Conservation (phyloP, 129 eudicot genomes). For the Cynara cardunculus region DNA sequence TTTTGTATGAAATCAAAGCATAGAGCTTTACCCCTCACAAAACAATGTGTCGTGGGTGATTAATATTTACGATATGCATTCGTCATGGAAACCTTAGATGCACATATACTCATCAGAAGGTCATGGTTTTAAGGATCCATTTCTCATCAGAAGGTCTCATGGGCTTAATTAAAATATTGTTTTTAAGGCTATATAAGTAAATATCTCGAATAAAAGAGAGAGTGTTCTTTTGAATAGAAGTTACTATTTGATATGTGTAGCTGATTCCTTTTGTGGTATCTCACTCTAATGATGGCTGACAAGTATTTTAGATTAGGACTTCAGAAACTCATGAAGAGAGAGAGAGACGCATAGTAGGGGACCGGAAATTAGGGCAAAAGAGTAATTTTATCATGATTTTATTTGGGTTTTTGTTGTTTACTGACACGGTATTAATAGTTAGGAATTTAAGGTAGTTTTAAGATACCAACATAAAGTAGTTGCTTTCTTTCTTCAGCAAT, state of each 20-base stretch:
- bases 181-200: no score
- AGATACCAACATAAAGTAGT: background rate
- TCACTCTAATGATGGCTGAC: background rate
- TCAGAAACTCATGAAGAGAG: background rate
- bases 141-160: no score
- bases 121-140: no score
- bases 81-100: slow-evolving; percentile 1
- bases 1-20: background rate
- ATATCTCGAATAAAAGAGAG: no score
- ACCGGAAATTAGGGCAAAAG: background rate
- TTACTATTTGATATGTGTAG: background rate
- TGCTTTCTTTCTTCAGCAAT: background rate
- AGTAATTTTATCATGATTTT: background rate
- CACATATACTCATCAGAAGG: background rate
- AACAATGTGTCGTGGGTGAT: background rate
- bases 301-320: background rate
- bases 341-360: background rate
- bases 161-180: no score
- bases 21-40: background rate
- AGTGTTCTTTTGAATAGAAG: background rate
- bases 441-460: background rate
- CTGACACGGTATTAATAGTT: background rate
- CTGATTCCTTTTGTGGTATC: background rate
- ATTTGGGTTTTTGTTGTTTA: background rate
- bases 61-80: background rate